Conservation (phyloP, 257 asterid species). For the Fraxinus anomala region DNA sequence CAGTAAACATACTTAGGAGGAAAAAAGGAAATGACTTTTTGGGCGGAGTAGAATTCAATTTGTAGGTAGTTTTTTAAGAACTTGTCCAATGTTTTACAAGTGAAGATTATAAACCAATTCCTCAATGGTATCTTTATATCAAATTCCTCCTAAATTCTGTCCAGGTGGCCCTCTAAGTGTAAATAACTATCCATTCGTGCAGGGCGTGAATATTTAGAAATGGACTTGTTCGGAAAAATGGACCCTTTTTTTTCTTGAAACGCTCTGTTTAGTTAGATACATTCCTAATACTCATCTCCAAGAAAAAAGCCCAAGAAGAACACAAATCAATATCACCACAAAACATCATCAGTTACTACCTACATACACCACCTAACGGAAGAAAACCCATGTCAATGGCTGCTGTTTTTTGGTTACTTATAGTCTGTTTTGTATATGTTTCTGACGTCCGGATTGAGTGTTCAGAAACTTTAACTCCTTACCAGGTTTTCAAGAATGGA, state of each 20-base stretch:
- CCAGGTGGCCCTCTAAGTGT: constrained; percentile 1
- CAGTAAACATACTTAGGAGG: neutral
- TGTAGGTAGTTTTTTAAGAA: neutral
- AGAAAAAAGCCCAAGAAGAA: neutral
- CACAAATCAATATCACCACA: constrained; percentile 1
- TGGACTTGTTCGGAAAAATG: constrained; percentile 3
- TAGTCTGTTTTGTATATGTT: constrained; percentile 17
- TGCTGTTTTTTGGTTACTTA: constrained; percentile 5
- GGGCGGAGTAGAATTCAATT: neutral
- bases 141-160: neutral
- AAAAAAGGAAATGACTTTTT: neutral
- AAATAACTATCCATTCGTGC: neutral
- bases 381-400: constrained; percentile 24
- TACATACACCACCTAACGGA: neutral
- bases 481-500: constrained; percentile 23
- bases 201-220: neutral
- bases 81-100: neutral
- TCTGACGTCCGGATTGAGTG: constrained; percentile 7
- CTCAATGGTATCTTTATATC: constrained; percentile 13
- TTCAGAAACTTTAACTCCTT: constrained; percentile 18
- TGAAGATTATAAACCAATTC: neutral
- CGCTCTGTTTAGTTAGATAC: constrained; percentile 1
- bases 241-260: neutral
- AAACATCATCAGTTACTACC: neutral
- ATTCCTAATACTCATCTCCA: constrained; percentile 16